Evolutionary conservation across 176 grass and related monocot genomes (phyloP).

Genomic region (Musa itinerans): DNA sequence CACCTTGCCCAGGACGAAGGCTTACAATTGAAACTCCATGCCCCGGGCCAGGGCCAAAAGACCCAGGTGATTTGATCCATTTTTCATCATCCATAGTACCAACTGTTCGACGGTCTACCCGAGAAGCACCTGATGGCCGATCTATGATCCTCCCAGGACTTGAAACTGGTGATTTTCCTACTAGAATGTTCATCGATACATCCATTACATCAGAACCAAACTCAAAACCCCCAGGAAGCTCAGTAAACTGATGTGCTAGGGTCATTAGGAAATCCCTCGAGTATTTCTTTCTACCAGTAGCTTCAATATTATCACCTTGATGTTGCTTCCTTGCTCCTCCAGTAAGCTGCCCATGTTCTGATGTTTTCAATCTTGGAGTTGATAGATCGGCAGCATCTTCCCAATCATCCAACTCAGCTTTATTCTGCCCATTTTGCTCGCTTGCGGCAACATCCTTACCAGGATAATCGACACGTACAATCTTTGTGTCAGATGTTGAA

Average conservation of each 20-base stretch:
- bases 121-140: slow-evolving; percentile 40
- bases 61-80: slow-evolving; percentile 42
- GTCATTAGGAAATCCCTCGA: slow-evolving; percentile 79
- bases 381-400: slow-evolving; percentile 84
- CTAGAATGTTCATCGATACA: slow-evolving; percentile 35
- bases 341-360: slow-evolving; percentile 23
- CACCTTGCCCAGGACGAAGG: slow-evolving; percentile 51
- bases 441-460: slow-evolving; percentile 31
- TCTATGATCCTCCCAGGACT: slow-evolving; percentile 52
- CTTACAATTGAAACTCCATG: slow-evolving; percentile 31
- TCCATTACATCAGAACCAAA: slow-evolving; percentile 28
- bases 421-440: slow-evolving; percentile 50
- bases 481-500: slow-evolving; percentile 29
- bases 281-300: slow-evolving; percentile 50
- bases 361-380: slow-evolving; percentile 52
- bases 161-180: slow-evolving; percentile 45
- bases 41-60: slow-evolving; percentile 27
- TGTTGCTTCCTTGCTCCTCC: slow-evolving; percentile 11
- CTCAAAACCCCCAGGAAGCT: slow-evolving; percentile 71
- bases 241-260: slow-evolving; percentile 40
- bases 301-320: slow-evolving; percentile 34
- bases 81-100: slow-evolving; percentile 57
- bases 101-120: slow-evolving; percentile 36
- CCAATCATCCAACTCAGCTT: slow-evolving; percentile 77
- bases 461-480: slow-evolving; percentile 19